Base-by-base conservation (phyloP, 495 filamentous ascomycete genomes). In the Mytilinidion resinicola region DNA sequence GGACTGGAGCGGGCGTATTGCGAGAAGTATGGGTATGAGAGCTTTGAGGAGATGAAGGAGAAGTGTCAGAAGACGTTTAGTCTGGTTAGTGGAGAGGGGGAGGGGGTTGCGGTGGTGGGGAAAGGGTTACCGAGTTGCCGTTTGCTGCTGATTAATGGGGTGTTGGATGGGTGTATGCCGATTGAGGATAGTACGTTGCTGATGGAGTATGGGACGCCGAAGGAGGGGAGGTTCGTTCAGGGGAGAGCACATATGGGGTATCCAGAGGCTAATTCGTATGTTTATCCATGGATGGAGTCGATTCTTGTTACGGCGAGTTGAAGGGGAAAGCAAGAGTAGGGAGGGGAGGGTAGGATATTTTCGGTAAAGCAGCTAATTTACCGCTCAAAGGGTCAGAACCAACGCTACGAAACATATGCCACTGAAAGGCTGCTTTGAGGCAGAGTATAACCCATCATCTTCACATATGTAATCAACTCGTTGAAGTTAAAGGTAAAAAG, bases 111-210 rank as follows among this genome's bases (percentile, higher is more conserved):
- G 11, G 59, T 63, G 9, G 60, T 63, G 21, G 56, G 17, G 41
- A 35, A 19, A 41, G 46, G 69, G 84, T 75, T 77, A 74, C 77
- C 78, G 33, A 81, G 77, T 53, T 80, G 79, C 21, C 70, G 85
- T 51, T 66, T 90, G 58, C 69, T 90, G 53, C 65, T 89, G 56
- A 71, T 89, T 44, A 89, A 89, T 41, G 61, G 36, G 1, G 38
- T 55, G 34, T 55, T 53, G 41, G 33, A 67, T 57, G 86, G 85
- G 5, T 72, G 89, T 41, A 86, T 87, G 73, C 87, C 88, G 7
- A 84, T 90, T 57, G 87, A 90, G 63, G 87, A 90, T 68, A 86
- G 77, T 20, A 80, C 84, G 69, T 64, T 88, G 53, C 71, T 88
- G 62, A 80, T 87, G 62, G 84, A 88, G 69, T 80, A 88, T 60